These are phyloP conservation scores for Flaveria robusta DNA, from an alignment of 129 eudicot genomes.

Conservation along the genomic window DNA sequence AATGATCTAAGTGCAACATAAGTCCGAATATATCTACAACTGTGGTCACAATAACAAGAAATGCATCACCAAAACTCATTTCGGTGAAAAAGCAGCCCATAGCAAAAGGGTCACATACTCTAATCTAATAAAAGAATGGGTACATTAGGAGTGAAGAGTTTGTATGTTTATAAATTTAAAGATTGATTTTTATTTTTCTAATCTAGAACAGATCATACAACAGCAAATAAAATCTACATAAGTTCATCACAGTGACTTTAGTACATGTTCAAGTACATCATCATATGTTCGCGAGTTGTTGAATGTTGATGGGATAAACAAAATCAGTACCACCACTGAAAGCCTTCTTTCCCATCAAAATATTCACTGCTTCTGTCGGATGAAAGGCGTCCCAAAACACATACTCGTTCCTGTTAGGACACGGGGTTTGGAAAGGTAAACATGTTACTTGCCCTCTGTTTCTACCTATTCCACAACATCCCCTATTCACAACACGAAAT, in stretches of 20 bases:
- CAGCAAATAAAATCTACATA: slow-evolving; percentile 16
- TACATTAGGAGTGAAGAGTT: slow-evolving; percentile 4
- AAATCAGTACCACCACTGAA: slow-evolving; percentile 51
- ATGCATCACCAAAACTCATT: too few relatives aligned
- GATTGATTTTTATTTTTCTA: background rate
- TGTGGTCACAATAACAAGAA: too few relatives aligned
- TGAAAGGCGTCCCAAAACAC: slow-evolving; percentile 97
- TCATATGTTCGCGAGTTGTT: slow-evolving; percentile 67
- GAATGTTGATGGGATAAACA: slow-evolving; percentile 72
- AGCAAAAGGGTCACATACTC: background rate
- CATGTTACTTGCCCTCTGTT: slow-evolving; percentile 90
- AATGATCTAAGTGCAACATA: too few relatives aligned
- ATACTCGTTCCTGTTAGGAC: slow-evolving; percentile 64
- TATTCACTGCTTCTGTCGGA: slow-evolving; percentile 81
- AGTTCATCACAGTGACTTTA: slow-evolving; percentile 1
- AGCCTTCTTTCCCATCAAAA: slow-evolving; percentile 69
- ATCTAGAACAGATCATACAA: slow-evolving; percentile 26
- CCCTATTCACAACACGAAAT: slow-evolving; percentile 59
- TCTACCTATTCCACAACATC: slow-evolving; percentile 88
- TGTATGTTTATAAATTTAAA: background rate
- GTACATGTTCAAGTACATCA: slow-evolving; percentile 8
- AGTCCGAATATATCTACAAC: too few relatives aligned
- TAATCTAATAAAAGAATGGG: background rate
- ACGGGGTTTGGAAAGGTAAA: slow-evolving; percentile 84
- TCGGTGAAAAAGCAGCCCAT: background rate